Percentiles rank a stretch among this genome's conserved stretches.
phyloP scores from a whole-genome alignment of 345 rosid genomes.

The Brassica rapa region DNA sequence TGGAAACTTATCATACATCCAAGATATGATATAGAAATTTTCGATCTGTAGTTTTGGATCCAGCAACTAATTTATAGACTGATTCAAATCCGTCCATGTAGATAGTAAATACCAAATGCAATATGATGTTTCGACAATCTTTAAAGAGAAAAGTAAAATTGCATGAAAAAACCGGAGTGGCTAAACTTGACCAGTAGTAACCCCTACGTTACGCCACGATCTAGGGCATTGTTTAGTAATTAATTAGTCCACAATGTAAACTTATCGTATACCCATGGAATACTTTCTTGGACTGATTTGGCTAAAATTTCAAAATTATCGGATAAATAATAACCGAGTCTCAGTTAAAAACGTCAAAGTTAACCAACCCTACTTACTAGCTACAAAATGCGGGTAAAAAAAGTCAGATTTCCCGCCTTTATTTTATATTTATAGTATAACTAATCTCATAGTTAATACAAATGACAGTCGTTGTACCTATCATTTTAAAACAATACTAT shows the following conservation, averaged over 20 bases:
- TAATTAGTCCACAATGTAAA: neutral
- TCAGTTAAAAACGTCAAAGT: neutral
- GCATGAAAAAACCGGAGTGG: neutral
- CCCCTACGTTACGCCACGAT: slow-evolving; percentile 20
- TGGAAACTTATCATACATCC: neutral
- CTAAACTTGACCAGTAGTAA: slow-evolving; percentile 1
- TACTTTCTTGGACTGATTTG: slow-evolving; percentile 2
- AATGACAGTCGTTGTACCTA: neutral
- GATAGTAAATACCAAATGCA: neutral
- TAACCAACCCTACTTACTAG: neutral
- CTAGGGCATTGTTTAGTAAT: slow-evolving; percentile 9
- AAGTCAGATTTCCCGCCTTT: neutral
- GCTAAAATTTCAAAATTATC: neutral
- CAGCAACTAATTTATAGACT: neutral
- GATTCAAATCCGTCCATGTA: neutral
- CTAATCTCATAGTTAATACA: neutral
- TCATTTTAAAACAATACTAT: neutral
- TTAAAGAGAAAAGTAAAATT: neutral
- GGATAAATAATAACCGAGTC: neutral
- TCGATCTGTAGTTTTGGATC: neutral
- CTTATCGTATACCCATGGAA: neutral
- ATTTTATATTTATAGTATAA: neutral
- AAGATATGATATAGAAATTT: neutral
- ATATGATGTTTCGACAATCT: neutral
- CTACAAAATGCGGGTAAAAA: neutral